A percentile compares a stretch with the other conserved stretches of the same genome.
Conservation (phyloP, 495 filamentous ascomycete genomes). For the Penicillium ucsense region DNA sequence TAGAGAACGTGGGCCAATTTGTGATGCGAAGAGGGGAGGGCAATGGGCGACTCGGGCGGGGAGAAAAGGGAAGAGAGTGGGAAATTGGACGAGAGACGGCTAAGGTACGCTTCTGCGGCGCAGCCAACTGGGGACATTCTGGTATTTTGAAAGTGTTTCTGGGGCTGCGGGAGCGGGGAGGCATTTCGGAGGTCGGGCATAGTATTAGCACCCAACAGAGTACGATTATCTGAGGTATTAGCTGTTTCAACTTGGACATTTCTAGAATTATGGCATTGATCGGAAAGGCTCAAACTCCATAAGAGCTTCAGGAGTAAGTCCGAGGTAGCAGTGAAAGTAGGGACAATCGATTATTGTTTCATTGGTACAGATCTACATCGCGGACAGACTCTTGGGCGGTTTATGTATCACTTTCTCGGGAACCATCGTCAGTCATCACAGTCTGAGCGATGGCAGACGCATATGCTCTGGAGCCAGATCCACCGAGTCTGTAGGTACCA, state of each 20-base stretch:
- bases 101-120: slow-evolving; percentile 5
- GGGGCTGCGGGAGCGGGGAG: neutral
- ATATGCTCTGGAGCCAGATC: neutral
- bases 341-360: slow-evolving; percentile 1
- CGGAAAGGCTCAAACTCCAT: no score
- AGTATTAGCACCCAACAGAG: neutral
- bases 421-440: no score
- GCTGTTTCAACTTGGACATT: no score
- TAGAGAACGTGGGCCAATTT: slow-evolving; percentile 9
- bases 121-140: slow-evolving; percentile 10
- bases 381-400: neutral
- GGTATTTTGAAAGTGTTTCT: slow-evolving; percentile 7
- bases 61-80: slow-evolving; percentile 14
- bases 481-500: no score
- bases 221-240: neutral
- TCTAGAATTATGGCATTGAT: no score
- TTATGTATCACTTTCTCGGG: no score
- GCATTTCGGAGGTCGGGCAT: neutral
- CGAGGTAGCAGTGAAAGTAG: neutral
- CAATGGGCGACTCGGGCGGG: slow-evolving; percentile 18
- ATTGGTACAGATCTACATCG: neutral
- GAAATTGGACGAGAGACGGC: slow-evolving; percentile 5
- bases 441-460: neutral
- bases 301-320: no score
- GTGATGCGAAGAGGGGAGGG: slow-evolving; percentile 5